These are phyloP conservation scores for Metschnikowia reukaufii DNA, from an alignment of 805 yeast species.

Conservation along the genomic window DNA sequence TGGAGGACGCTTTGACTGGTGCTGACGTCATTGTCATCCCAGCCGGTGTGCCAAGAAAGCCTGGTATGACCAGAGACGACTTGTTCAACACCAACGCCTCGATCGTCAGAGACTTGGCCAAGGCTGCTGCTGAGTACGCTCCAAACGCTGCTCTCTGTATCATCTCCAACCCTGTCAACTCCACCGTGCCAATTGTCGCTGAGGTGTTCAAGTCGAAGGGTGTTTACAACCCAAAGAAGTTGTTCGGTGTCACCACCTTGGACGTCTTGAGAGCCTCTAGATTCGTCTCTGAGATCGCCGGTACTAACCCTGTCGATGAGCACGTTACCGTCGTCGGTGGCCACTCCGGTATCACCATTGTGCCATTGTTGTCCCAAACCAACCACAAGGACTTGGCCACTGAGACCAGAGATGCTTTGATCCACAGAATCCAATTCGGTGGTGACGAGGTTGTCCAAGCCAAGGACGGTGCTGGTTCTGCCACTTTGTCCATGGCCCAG, in stretches of 20 bases:
- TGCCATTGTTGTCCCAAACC: slow-evolving; percentile 87
- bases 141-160: slow-evolving; percentile 83
- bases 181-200: slow-evolving; percentile 94
- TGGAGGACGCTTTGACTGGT: slow-evolving; percentile 67
- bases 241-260: slow-evolving; percentile 95
- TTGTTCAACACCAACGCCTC: slow-evolving; percentile 95
- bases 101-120: slow-evolving; percentile 89
- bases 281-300: slow-evolving; percentile 67
- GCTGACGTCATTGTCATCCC: slow-evolving; percentile 90
- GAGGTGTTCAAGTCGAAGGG: slow-evolving; percentile 85
- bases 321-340: slow-evolving; percentile 91
- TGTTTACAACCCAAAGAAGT: slow-evolving; percentile 85
- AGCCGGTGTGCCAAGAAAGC: slow-evolving; percentile 98
- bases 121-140: slow-evolving; percentile 74
- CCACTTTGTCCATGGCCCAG: slow-evolving; percentile 90
- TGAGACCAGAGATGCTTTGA: slow-evolving; percentile 63
- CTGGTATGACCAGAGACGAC: slow-evolving; percentile 99
- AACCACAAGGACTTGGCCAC: slow-evolving; percentile 60
- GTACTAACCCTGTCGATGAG: slow-evolving; percentile 76
- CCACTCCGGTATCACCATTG: slow-evolving; percentile 95
- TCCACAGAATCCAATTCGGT: slow-evolving; percentile 91
- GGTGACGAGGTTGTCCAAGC: slow-evolving; percentile 96
- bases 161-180: slow-evolving; percentile 95
- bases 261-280: slow-evolving; percentile 89
- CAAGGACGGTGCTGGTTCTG: slow-evolving; percentile 92